phyloP scores from a whole-genome alignment of 768 basidiomycete genomes.

The Termitomyces eurrhizus region DNA sequence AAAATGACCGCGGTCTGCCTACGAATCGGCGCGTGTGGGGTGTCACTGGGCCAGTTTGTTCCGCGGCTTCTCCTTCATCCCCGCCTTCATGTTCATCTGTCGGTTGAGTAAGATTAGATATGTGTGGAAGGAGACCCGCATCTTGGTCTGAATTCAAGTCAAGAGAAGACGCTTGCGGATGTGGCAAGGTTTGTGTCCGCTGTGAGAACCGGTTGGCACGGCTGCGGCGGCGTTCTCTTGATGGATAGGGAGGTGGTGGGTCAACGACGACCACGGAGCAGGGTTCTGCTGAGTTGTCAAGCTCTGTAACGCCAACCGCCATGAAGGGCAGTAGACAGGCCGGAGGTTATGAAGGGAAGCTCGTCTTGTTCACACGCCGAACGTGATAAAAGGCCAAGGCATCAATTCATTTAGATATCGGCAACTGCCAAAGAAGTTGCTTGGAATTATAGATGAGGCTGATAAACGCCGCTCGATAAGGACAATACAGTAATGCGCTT shows the following conservation, averaged over 20 bases:
- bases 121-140: slow-evolving; percentile 21
- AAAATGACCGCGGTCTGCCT: slow-evolving; percentile 50
- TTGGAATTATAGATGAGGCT: not conserved
- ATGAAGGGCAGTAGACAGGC: slow-evolving; percentile 3
- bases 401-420: not conserved
- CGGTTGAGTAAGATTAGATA: not conserved
- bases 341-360: too few relatives aligned
- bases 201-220: slow-evolving; percentile 23
- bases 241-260: slow-evolving; percentile 73
- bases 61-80: slow-evolving; percentile 11
- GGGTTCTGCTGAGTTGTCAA: not conserved
- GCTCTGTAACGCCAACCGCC: slow-evolving; percentile 1
- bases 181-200: slow-evolving; percentile 23
- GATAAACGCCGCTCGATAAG: not conserved
- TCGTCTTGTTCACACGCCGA: slow-evolving; percentile 6
- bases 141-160: slow-evolving; percentile 35
- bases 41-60: slow-evolving; percentile 2
- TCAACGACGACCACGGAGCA: slow-evolving; percentile 27
- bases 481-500: too few relatives aligned
- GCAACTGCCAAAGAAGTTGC: not conserved
- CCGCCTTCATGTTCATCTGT: slow-evolving; percentile 19
- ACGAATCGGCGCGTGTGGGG: slow-evolving; percentile 20
- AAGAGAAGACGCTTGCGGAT: slow-evolving; percentile 25
- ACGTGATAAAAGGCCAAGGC: not conserved
- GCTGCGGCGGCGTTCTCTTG: slow-evolving; percentile 37